A percentile compares a stretch with the other conserved stretches of the same genome.
Evolutionary conservation across 1,284 basidiomycete genomes (phyloP).

Genomic region (Moesziomyces sp.): DNA sequence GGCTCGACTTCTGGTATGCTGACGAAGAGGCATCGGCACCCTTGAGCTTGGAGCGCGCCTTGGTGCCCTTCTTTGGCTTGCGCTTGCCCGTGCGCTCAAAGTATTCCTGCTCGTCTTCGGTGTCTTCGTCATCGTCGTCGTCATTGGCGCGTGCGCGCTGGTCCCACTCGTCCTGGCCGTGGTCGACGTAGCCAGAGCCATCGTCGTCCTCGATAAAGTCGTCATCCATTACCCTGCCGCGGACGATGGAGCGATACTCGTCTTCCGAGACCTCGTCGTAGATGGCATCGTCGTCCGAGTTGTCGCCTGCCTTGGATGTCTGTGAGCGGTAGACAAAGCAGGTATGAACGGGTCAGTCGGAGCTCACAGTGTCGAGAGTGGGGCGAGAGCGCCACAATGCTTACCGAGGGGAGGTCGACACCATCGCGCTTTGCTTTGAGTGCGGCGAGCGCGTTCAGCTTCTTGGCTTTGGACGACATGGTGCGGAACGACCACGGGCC

Average conservation of each 20-base stretch:
- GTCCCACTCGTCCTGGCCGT: slow-evolving; percentile 92
- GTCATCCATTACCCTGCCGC: slow-evolving; percentile 83
- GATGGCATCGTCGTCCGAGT: slow-evolving; percentile 70
- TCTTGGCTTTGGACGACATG: slow-evolving; percentile 55
- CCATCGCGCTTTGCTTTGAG: slow-evolving; percentile 63
- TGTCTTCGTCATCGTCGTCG: slow-evolving; percentile 71
- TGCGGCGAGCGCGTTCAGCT: slow-evolving; percentile 61
- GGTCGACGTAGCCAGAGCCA: slow-evolving; percentile 89
- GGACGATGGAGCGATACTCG: slow-evolving; percentile 87
- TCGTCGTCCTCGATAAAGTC: slow-evolving; percentile 95
- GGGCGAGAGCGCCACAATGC: not conserved
- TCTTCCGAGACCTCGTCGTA: slow-evolving; percentile 95
- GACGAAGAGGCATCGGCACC: slow-evolving; percentile 13
- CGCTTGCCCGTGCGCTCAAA: slow-evolving; percentile 62
- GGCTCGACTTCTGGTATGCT: slow-evolving; percentile 33
- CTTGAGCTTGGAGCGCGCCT: slow-evolving; percentile 42
- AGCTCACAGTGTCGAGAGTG: not conserved
- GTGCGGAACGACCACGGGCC: not conserved
- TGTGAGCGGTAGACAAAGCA: not conserved
- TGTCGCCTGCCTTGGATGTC: slow-evolving; percentile 20
- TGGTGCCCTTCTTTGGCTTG: slow-evolving; percentile 61
- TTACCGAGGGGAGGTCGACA: slow-evolving; percentile 23
- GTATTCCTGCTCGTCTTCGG: slow-evolving; percentile 63
- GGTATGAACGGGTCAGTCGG: not conserved
- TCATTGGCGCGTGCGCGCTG: slow-evolving; percentile 25